Evolutionary conservation across 2,329 filamentous ascomycete genomes (phyloP).

Genomic region (Ascochyta clinopodiicola): DNA sequence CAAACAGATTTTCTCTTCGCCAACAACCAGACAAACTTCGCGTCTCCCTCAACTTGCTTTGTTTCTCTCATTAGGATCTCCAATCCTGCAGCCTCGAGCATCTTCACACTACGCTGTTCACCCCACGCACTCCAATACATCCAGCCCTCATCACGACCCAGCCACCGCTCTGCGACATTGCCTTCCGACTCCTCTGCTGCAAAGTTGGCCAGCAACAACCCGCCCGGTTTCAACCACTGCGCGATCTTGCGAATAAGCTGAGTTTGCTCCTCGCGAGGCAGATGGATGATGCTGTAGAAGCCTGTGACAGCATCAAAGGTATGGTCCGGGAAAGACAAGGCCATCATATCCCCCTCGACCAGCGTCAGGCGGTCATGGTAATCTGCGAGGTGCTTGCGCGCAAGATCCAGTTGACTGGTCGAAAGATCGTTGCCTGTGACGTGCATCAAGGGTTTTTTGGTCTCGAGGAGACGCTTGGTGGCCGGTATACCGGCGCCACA

Average conservation of each 20-base stretch:
- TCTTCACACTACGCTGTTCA: slow-evolving; percentile 37
- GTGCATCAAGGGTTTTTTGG: slow-evolving; percentile 22
- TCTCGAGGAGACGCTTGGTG: slow-evolving; percentile 28
- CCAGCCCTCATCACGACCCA: slow-evolving; percentile 42
- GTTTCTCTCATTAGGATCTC: slow-evolving; percentile 33
- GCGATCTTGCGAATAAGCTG: slow-evolving; percentile 54
- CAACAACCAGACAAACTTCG: slow-evolving; percentile 42
- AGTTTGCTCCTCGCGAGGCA: slow-evolving; percentile 60
- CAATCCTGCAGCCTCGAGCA: slow-evolving; percentile 39
- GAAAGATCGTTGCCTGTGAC: slow-evolving; percentile 56
- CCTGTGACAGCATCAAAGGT: slow-evolving; percentile 59
- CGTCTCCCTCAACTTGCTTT: slow-evolving; percentile 28
- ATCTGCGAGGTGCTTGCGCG: slow-evolving; percentile 25
- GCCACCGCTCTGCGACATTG: slow-evolving; percentile 36
- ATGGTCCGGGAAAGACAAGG: slow-evolving; percentile 40
- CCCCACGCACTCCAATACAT: slow-evolving; percentile 54
- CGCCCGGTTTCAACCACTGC: slow-evolving; percentile 60
- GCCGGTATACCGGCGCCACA: slow-evolving; percentile 41
- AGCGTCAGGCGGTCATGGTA: slow-evolving; percentile 27
- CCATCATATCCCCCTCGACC: slow-evolving; percentile 53
- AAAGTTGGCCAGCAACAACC: slow-evolving; percentile 53
- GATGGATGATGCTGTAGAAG: slow-evolving; percentile 64
- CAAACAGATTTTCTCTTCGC: slow-evolving; percentile 18
- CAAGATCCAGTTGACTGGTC: slow-evolving; percentile 47
- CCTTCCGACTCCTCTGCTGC: slow-evolving; percentile 34